Evolutionary conservation across 2,329 filamentous ascomycete genomes (phyloP).

Genomic region (Microsporum ferrugineum): DNA sequence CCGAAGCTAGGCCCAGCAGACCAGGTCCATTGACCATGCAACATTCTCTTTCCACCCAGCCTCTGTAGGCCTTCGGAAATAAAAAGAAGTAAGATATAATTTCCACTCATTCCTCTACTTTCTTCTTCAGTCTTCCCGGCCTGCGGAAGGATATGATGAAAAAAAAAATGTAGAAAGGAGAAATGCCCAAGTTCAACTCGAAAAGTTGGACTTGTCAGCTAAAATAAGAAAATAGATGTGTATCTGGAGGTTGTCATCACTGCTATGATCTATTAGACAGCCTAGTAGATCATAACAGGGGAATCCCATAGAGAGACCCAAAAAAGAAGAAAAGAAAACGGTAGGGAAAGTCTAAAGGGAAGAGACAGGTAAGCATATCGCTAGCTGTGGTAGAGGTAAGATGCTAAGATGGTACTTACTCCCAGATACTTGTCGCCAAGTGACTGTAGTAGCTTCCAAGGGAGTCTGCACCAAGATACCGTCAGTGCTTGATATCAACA

Average conservation of each 20-base stretch:
- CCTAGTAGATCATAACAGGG: conserved; percentile 5
- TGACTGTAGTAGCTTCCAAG: background rate
- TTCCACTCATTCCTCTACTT: background rate
- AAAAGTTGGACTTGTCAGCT: background rate
- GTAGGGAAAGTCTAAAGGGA: background rate
- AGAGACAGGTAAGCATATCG: background rate
- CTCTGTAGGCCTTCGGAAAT: too few species aligned
- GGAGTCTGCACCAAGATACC: background rate
- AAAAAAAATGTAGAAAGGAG: background rate
- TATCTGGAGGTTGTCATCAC: conserved; percentile 4
- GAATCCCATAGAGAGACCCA: conserved; percentile 5
- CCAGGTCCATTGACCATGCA: too few species aligned
- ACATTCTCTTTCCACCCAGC: too few species aligned
- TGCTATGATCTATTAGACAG: background rate
- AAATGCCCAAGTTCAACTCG: background rate
- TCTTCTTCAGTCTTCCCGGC: conserved; percentile 12
- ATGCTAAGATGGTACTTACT: conserved; percentile 2
- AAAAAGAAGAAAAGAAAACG: background rate
- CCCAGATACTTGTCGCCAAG: conserved; percentile 2
- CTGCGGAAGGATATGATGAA: conserved; percentile 12
- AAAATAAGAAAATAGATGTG: background rate
- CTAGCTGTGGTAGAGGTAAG: background rate
- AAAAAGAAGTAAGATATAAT: too few species aligned
- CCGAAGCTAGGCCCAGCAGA: too few species aligned
- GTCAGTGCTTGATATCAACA: background rate